Evolutionary conservation across 2,329 filamentous ascomycete species (phyloP).

Genomic region (Amphichorda felina): DNA sequence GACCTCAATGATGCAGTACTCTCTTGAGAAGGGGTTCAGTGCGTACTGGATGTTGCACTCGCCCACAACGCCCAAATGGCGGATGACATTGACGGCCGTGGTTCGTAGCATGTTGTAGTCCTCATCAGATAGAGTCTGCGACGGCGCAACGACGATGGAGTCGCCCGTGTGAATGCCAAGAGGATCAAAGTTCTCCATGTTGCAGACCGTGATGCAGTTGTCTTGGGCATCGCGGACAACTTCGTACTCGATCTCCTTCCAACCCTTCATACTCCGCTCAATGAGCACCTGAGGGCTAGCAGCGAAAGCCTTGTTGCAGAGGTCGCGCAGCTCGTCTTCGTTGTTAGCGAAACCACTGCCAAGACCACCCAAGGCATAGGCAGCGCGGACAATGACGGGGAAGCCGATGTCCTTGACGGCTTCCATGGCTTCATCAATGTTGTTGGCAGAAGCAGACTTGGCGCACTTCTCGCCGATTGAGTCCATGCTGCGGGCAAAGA

Average conservation of each 20-base stretch:
- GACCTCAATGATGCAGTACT: constrained; percentile 99
- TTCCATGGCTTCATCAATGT: constrained; percentile 75
- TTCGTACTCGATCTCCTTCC: constrained; percentile 99
- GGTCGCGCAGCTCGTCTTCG: constrained; percentile 66
- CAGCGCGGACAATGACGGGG: constrained; percentile 92
- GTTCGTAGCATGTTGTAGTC: constrained; percentile 99
- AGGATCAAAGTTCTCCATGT: constrained; percentile 99
- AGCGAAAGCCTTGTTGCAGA: constrained; percentile 91
- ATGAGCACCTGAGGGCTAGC: constrained; percentile 93
- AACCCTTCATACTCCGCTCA: constrained; percentile 98
- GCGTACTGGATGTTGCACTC: constrained; percentile 99
- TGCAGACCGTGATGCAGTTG: constrained; percentile 99
- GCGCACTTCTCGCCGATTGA: constrained; percentile 96
- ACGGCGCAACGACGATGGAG: constrained; percentile 94
- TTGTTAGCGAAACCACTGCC: constrained; percentile 94
- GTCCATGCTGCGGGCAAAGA: constrained; percentile 97
- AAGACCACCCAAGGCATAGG: constrained; percentile 88
- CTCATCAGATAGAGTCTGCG: constrained; percentile 90
- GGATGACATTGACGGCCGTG: constrained; percentile 92
- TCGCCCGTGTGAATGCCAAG: constrained; percentile 97
- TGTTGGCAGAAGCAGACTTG: constrained; percentile 89
- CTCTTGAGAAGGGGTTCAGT: constrained; percentile 83
- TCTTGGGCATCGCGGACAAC: constrained; percentile 91
- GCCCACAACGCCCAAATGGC: constrained; percentile 91
- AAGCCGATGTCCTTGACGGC: constrained; percentile 88